Percentiles rank a stretch among this genome's conserved stretches.
Conservation (phyloP, 257 asterid genomes). For the Salvia splendens region DNA sequence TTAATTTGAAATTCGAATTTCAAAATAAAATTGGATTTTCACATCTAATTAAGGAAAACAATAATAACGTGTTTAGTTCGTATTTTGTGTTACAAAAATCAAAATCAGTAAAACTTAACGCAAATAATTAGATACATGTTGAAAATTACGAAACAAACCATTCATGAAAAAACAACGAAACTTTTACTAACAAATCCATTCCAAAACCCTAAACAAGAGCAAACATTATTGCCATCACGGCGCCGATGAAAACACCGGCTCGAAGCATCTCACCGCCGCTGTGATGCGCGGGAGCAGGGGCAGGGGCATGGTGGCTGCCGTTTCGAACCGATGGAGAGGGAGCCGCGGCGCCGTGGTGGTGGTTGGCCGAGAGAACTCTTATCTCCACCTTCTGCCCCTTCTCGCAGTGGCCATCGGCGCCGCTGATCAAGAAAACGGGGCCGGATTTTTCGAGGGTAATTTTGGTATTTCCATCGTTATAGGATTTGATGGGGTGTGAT, state of each 20-base stretch:
- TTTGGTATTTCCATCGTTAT: slow-evolving; percentile 47
- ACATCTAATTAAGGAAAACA: not conserved
- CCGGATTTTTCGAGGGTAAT: slow-evolving; percentile 50
- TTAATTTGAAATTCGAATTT: not conserved
- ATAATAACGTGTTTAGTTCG: not conserved
- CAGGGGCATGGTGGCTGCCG: not conserved
- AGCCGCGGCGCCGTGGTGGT: slow-evolving; percentile 24
- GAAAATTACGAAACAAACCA: not conserved
- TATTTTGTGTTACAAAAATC: not conserved
- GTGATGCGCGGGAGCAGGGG: slow-evolving; percentile 46
- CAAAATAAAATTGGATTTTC: not conserved
- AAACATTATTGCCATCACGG: slow-evolving; percentile 27
- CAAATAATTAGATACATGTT: too few species aligned
- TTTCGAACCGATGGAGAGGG: slow-evolving; percentile 35
- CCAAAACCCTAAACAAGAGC: slow-evolving; percentile 27
- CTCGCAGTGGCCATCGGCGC: slow-evolving; percentile 60
- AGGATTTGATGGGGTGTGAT: slow-evolving; percentile 42
- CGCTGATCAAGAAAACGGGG: slow-evolving; percentile 63
- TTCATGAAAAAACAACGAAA: not conserved
- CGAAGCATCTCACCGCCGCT: slow-evolving; percentile 24
- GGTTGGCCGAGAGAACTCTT: slow-evolving; percentile 45
- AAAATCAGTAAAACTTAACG: too few species aligned
- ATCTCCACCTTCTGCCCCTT: slow-evolving; percentile 57
- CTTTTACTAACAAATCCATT: not conserved
- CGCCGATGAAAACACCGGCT: slow-evolving; percentile 11